Conservation (phyloP, 2,329 filamentous ascomycete species). For the Zymoseptoria tritici region DNA sequence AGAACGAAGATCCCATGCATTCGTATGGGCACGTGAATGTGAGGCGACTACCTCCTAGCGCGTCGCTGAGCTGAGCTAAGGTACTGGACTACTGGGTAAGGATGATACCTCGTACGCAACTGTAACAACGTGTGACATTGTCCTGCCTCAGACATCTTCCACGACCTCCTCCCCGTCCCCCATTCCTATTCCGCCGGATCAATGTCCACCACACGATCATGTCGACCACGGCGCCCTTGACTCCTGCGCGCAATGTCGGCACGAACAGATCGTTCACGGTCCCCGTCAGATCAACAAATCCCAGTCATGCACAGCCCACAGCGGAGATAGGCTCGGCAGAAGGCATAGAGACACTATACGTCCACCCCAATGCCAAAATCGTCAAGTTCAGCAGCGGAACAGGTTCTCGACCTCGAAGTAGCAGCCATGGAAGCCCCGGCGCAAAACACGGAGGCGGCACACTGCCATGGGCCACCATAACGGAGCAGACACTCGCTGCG, state of each 20-base stretch:
- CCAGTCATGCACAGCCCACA: conserved; percentile 25
- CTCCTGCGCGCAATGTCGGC: conserved; percentile 21
- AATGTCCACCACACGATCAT: conserved; percentile 4
- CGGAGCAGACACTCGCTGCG: conserved; percentile 73
- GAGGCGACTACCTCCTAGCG: neutral
- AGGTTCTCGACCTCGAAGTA: conserved; percentile 23
- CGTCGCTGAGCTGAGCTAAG: neutral
- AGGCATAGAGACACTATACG: conserved; percentile 64
- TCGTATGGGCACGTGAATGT: neutral
- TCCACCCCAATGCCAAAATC: conserved; percentile 65
- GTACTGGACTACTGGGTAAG: neutral
- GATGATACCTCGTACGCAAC: neutral
- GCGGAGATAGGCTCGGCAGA: conserved; percentile 31
- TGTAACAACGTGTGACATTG: neutral
- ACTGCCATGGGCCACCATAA: conserved; percentile 65
- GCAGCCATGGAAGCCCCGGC: conserved; percentile 10
- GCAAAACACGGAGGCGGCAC: conserved; percentile 41
- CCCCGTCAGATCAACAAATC: conserved; percentile 30
- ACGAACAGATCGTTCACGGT: conserved; percentile 43
- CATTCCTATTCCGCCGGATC: neutral
- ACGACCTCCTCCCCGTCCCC: neutral
- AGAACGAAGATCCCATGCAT: neutral
- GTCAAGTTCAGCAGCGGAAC: conserved; percentile 50
- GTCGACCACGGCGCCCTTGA: conserved; percentile 22
- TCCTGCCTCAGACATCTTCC: neutral